Evolutionary conservation across 179 eudicot species (phyloP).

Genomic region (Spergularia azorica): DNA sequence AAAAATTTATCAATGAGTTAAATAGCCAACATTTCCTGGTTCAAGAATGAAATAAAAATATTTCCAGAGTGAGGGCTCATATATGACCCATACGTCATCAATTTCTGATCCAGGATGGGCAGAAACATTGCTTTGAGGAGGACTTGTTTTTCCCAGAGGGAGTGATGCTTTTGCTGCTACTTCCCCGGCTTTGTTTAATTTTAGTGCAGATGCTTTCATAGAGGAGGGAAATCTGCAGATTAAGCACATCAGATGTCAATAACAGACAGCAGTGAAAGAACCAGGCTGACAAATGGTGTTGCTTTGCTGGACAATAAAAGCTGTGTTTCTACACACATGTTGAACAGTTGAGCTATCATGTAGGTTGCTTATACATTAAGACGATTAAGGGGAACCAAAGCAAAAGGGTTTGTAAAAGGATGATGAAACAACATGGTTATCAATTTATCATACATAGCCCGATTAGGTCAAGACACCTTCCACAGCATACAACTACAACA

Average conservation of each 20-base stretch:
- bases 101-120: slow-evolving; percentile 42
- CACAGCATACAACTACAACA: background rate
- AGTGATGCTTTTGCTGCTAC: slow-evolving; percentile 59
- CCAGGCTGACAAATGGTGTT: background rate
- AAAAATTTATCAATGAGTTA: slow-evolving; percentile 9
- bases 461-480: background rate
- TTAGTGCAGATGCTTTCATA: slow-evolving; percentile 44
- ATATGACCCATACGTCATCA: slow-evolving; percentile 43
- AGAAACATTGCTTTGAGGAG: slow-evolving; percentile 39
- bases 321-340: background rate
- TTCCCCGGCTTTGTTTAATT: slow-evolving; percentile 44
- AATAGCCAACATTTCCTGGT: background rate
- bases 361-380: slow-evolving; percentile 12
- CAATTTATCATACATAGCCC: background rate
- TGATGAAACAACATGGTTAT: background rate
- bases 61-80: background rate
- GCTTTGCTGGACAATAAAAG: background rate
- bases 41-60: slow-evolving; percentile 8
- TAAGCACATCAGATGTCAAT: slow-evolving; percentile 10
- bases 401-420: background rate
- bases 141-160: slow-evolving; percentile 46
- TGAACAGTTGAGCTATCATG: background rate
- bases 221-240: slow-evolving; percentile 70
- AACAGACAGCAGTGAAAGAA: slow-evolving; percentile 7
- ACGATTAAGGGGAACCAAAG: background rate